phyloP scores from a whole-genome alignment of 169 alveolate species.

The Toxoplasma gondii region DNA sequence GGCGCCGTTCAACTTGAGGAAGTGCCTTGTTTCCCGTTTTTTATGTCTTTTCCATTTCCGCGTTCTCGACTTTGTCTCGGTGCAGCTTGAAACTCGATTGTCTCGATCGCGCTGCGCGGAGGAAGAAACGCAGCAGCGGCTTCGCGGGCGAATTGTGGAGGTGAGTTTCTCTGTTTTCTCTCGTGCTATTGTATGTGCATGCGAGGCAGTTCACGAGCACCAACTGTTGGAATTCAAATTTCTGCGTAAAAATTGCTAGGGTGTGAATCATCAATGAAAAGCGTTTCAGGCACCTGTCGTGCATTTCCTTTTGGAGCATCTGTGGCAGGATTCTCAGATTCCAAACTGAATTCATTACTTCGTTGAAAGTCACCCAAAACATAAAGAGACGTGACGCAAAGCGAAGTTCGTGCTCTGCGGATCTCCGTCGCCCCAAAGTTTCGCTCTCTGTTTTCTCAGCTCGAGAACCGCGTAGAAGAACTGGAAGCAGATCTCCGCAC shows the following conservation, averaged over 20 bases:
- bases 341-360: too few species aligned
- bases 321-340: too few species aligned
- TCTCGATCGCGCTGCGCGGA: neutral
- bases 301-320: too few species aligned
- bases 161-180: neutral
- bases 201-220: too few species aligned
- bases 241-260: too few species aligned
- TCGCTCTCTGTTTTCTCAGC: neutral
- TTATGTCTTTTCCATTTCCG: neutral
- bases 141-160: neutral
- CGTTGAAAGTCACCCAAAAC: too few species aligned
- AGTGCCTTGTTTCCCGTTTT: neutral
- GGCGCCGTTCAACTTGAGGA: neutral
- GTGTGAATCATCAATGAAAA: too few species aligned
- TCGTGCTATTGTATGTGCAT: neutral
- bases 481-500: neutral
- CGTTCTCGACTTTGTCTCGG: neutral
- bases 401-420: too few species aligned
- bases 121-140: neutral
- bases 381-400: too few species aligned
- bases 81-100: neutral
- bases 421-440: too few species aligned
- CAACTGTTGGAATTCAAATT: too few species aligned
- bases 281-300: too few species aligned
- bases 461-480: neutral